Evolutionary conservation across 2,329 filamentous ascomycete genomes (phyloP), one percentile per base, ranked within the genome.

Genomic region (Aspergillus caelatus): DNA sequence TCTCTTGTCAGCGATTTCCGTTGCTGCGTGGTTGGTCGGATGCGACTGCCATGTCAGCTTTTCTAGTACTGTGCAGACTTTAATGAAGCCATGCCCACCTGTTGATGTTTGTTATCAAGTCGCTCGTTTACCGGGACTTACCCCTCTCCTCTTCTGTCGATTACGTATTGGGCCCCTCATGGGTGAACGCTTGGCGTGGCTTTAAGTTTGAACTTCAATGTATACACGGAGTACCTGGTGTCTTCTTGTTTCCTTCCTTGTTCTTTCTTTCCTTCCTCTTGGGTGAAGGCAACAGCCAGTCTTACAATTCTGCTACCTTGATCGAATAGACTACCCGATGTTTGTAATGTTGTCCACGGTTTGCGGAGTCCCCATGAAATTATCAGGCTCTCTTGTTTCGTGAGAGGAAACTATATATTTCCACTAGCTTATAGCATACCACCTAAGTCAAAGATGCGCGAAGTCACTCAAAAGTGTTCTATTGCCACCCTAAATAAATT

Each of bases 61-160:
- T 58, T 21, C 21, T 45, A 39, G 12, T 39, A 30, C 28, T 34
- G 21, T 45, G 53, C 53, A 30, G 36, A 41, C 36, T 30, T 60
- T 67, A 57, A 67, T 57, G 62, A 65, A 60, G 65, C 64, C 60
- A 68, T 63, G 65, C 39, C 60, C 59, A 57, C 21, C 28, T 10
- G 21, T 39, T 58, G 23, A 12, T 58, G 12, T 16, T 53, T 48
- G 14, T 48, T 50, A 26, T 19, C 30, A 34, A 50, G 26, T 48
- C 41, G 19, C 28, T 30, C 36, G 23, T 23, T 39, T 46, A 54
- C 23, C 26, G n/a, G 39, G 23, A 7, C 48, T 45, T 52, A 26
- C 23, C 23, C 6, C 14, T 28, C 16, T 8, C 48, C 19, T n/a
- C 19, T 19, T 10, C 16, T 21, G 23, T 48, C 4, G 5, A 12